Percentiles rank a stretch among this genome's conserved stretches.
Evolutionary conservation across 2,329 filamentous ascomycete genomes (phyloP).

Genomic region (Aspergillus novofumigatus): DNA sequence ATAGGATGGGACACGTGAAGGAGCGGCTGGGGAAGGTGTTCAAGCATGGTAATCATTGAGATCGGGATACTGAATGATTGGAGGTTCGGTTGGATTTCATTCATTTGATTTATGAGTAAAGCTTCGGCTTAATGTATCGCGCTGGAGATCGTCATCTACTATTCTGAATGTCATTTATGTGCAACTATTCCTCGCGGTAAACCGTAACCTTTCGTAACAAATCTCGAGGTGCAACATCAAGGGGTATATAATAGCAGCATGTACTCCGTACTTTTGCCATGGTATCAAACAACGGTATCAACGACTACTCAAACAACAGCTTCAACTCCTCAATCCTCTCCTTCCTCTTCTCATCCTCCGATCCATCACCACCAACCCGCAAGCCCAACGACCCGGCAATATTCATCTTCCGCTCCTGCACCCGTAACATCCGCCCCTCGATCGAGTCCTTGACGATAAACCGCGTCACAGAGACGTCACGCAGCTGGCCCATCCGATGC

Average conservation of each 20-base stretch:
- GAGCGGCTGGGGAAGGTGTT: conserved; percentile 30
- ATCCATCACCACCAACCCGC: conserved; percentile 87
- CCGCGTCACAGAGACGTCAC: conserved; percentile 77
- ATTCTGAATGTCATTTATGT: not conserved
- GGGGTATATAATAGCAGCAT: not conserved
- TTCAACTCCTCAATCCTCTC: conserved; percentile 92
- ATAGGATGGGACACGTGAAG: conserved; percentile 24
- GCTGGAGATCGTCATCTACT: not conserved
- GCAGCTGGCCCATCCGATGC: conserved; percentile 90
- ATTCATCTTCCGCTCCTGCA: conserved; percentile 84
- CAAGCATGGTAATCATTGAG: conserved; percentile 9
- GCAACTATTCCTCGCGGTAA: not conserved
- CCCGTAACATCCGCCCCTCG: conserved; percentile 87
- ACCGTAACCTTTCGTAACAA: not conserved
- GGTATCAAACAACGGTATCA: not conserved
- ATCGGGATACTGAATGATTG: not conserved
- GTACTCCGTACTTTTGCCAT: not conserved
- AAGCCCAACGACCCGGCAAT: conserved; percentile 93
- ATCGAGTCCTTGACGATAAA: conserved; percentile 90
- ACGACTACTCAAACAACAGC: conserved; percentile 61
- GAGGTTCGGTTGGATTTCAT: not conserved
- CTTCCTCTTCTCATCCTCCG: conserved; percentile 84
- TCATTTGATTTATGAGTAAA: not conserved
- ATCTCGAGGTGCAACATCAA: not conserved
- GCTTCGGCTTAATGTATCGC: not conserved